These are phyloP conservation scores for Chamaecyparis obtusa DNA, from an alignment of 75 land plant species.

Conservation along the genomic window DNA sequence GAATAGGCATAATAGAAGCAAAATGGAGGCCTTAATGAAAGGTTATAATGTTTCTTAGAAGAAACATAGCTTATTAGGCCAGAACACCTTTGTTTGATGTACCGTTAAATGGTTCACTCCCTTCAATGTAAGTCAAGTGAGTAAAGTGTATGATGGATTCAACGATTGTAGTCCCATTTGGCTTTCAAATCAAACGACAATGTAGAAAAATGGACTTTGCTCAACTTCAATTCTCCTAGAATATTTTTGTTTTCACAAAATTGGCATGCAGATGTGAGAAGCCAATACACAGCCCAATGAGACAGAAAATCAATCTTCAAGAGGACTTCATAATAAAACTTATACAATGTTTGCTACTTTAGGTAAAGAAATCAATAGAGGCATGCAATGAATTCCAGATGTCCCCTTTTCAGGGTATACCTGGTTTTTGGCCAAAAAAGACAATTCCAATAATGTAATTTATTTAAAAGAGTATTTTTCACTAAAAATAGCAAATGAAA, in stretches of 20 bases:
- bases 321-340: not conserved
- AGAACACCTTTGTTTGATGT: not conserved
- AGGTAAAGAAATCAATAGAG: not conserved
- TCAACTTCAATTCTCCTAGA: not conserved
- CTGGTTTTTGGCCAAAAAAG: no score
- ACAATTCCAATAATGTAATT: no score
- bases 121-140: not conserved
- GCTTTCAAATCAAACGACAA: not conserved
- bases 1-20: not conserved
- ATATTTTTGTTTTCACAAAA: not conserved
- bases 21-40: not conserved
- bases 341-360: not conserved
- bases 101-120: not conserved
- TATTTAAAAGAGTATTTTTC: no score
- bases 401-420: no score
- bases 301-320: not conserved
- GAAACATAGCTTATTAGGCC: not conserved
- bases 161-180: not conserved
- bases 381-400: not conserved
- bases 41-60: not conserved
- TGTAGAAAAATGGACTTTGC: not conserved
- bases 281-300: not conserved
- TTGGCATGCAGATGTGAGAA: not conserved
- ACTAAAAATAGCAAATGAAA: no score
- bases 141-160: not conserved